Conservation (phyloP, 2,329 filamentous ascomycete genomes). For the Monilinia fructicola region DNA sequence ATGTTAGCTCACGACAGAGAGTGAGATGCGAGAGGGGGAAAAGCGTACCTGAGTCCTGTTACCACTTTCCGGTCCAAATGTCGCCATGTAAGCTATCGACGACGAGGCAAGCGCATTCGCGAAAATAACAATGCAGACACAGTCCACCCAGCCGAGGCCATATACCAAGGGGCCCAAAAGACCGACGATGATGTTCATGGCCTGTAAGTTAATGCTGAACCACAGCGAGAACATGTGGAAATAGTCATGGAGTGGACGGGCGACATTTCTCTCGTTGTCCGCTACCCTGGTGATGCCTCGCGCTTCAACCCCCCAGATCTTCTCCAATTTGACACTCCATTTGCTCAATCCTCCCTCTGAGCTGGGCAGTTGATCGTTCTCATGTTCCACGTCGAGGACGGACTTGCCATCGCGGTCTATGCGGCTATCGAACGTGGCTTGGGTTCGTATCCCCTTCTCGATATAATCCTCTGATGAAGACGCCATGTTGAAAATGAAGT, state of each 20-base stretch:
- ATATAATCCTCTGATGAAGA: conserved; percentile 23
- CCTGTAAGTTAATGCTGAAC: conserved; percentile 60
- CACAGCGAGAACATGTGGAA: conserved; percentile 57
- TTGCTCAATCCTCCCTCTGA: conserved; percentile 14
- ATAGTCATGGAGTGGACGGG: conserved; percentile 41
- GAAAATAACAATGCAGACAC: conserved; percentile 54
- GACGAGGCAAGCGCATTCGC: conserved; percentile 54
- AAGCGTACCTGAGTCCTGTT: conserved; percentile 56
- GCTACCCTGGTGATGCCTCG: conserved; percentile 59
- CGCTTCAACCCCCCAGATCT: conserved; percentile 45
- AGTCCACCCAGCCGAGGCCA: conserved; percentile 55
- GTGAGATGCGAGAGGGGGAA: not conserved
- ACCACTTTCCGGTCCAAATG: conserved; percentile 58
- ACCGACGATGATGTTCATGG: conserved; percentile 61
- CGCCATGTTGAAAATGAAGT: conserved; percentile 18
- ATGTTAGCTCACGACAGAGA: not conserved
- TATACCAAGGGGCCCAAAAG: conserved; percentile 60
- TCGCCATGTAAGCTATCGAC: conserved; percentile 58
- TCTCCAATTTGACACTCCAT: conserved; percentile 23
- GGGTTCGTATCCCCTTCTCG: conserved; percentile 23
- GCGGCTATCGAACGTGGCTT: conserved; percentile 12
- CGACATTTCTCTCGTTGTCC: conserved; percentile 52
- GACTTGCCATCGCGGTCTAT: conserved; percentile 17
- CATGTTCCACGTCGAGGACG: not conserved
- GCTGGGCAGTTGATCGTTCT: not conserved